phyloP scores from a whole-genome alignment of 2,329 filamentous ascomycete species.

The Pestalotiopsis sp. region DNA sequence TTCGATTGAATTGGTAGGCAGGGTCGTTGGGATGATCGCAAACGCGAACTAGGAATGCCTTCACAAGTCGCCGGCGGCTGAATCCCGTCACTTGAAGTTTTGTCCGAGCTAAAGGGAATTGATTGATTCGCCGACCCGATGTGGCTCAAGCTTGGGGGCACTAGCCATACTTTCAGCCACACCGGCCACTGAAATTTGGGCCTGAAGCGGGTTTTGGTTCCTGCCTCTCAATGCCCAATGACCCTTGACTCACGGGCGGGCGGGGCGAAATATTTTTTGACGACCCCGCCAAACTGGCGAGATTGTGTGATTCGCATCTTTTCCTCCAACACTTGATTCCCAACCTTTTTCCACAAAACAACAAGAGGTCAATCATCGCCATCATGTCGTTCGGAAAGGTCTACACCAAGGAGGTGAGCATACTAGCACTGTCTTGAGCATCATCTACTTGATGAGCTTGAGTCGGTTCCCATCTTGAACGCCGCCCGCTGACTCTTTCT shows the following conservation, averaged over 20 bases:
- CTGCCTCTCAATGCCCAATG: background rate
- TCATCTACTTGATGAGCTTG: background rate
- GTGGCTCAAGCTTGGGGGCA: background rate
- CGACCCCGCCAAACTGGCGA: conserved; percentile 2
- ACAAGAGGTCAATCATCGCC: conserved; percentile 36
- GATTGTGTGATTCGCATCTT: conserved; percentile 3
- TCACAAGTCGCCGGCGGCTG: background rate
- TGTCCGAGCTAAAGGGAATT: conserved; percentile 3
- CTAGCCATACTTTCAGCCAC: background rate
- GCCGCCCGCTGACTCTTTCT: conserved; percentile 15
- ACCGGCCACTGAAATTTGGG: background rate
- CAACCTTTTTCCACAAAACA: conserved; percentile 18
- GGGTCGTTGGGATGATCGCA: background rate
- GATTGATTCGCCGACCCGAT: conserved; percentile 6
- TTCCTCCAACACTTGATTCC: conserved; percentile 2
- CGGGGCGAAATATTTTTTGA: conserved; percentile 8
- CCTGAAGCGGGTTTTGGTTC: background rate
- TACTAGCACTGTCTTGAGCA: background rate
- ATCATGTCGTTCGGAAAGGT: conserved; percentile 98
- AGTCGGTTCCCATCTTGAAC: background rate
- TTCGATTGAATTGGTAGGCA: background rate
- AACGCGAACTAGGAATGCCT: background rate
- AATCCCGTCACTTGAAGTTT: background rate
- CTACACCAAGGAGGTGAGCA: conserved; percentile 78
- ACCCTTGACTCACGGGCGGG: background rate